Evolutionary conservation across 2,329 filamentous ascomycete genomes (phyloP), one percentile per base, ranked within the genome.

Genomic region (Ilyonectria destructans): DNA sequence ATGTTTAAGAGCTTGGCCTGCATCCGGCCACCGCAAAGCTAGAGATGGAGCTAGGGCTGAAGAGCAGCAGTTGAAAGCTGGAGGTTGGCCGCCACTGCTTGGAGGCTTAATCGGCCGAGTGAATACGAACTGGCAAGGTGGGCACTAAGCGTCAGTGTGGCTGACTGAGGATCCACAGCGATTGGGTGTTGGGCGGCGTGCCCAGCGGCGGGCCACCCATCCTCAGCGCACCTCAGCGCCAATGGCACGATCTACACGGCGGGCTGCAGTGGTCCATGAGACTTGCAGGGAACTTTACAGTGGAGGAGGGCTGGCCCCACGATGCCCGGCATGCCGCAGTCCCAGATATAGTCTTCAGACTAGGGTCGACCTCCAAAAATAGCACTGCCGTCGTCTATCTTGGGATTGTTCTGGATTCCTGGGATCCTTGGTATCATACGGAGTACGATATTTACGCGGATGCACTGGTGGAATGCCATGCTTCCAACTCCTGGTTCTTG

Each of bases 121-220:
- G 67, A 75, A 76, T 76, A 76, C 74, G 74, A 76, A 76, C 72
- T 76, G 63, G 33, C 62, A 67, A 71, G 74, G 74, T 72, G 74
- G 73, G 73, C 72, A 68, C 71, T 58, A 69, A 52, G 66, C 62
- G 67, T 58, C 57, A 56, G 67, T 65, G 69, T 74, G 74, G 70
- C 71, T 68, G 71, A 66, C 68, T 49, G 54, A 49, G 67, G 67
- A 72, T 69, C 67, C 66, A 45, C 68, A 57, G 26, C 45, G 54
- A 71, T 64, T 59, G 43, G 61, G 49, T 46, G 74, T 75, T 74
- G 73, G 71, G 17, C 63, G n/a, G 17, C 40, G 8, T 43, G 15
- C 40, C n/a, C 7, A n/a, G 40, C 40, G 40, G 40, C 40, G 15
- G 62, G 21, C 56, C 46, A 33, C 48, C 62, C 48, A 29, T 19